Conservation (phyloP, 2,329 filamentous ascomycete genomes). For the Lasiodiplodia sp. region DNA sequence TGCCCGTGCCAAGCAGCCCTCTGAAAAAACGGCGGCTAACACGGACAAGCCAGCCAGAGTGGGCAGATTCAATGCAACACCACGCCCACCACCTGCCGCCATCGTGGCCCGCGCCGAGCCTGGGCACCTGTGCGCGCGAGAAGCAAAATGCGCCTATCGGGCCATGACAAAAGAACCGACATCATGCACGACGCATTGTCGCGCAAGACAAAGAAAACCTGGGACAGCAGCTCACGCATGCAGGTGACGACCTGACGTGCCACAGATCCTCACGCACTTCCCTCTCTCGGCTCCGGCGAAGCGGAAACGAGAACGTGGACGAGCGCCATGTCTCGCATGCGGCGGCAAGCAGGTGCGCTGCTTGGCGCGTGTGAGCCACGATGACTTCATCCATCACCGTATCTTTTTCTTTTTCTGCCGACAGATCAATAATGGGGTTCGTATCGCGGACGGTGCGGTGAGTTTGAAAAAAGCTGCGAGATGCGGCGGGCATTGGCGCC, state of each 20-base stretch:
- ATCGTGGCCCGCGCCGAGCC: background rate
- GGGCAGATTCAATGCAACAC: background rate
- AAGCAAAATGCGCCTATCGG: background rate
- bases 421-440: conserved; percentile 8
- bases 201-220: background rate
- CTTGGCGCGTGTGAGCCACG: background rate
- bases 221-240: background rate
- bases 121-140: background rate
- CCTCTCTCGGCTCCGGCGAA: conserved; percentile 12
- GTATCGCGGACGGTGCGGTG: conserved; percentile 13
- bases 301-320: conserved; percentile 21
- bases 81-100: background rate
- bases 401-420: background rate
- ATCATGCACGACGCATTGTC: background rate
- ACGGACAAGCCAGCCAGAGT: background rate
- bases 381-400: conserved; percentile 20
- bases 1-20: background rate
- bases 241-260: conserved; percentile 20
- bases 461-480: background rate
- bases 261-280: background rate
- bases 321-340: conserved; percentile 15
- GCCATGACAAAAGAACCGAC: background rate
- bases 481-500: background rate
- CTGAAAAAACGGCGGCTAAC: background rate
- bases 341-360: background rate